Percentiles rank a stretch among this genome's conserved stretches.
Conservation (phyloP, 495 filamentous ascomycete species). For the Apodospora peruviana region DNA sequence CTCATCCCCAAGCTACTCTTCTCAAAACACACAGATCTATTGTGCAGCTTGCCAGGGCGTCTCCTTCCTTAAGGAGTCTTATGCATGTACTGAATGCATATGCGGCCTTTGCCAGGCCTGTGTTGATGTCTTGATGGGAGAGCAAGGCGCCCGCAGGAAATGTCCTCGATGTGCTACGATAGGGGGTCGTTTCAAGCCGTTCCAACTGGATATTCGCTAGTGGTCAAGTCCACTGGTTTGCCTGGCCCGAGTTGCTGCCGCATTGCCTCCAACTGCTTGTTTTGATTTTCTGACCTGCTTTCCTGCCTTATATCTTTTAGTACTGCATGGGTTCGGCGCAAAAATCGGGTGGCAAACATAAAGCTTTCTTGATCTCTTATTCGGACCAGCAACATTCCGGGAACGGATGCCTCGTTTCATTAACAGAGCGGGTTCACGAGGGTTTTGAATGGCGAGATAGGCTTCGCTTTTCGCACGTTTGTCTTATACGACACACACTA, state of each 20-base stretch:
- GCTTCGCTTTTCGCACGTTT: no score
- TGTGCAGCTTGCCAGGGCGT: slow-evolving; percentile 76
- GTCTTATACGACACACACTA: no score
- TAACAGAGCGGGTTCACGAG: no score
- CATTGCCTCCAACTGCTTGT: neutral
- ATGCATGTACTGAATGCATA: slow-evolving; percentile 91
- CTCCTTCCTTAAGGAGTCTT: slow-evolving; percentile 70
- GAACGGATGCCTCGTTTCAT: no score
- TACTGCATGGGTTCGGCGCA: slow-evolving; percentile 3
- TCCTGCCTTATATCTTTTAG: neutral
- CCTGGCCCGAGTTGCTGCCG: no score
- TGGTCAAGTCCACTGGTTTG: neutral
- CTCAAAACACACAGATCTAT: slow-evolving; percentile 72
- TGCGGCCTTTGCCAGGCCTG: slow-evolving; percentile 84
- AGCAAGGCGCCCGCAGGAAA: slow-evolving; percentile 53
- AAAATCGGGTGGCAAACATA: slow-evolving; percentile 6
- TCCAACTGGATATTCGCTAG: slow-evolving; percentile 59
- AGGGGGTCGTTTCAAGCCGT: slow-evolving; percentile 62
- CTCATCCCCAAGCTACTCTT: slow-evolving; percentile 49
- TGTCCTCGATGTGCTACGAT: slow-evolving; percentile 63
- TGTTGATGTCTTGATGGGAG: slow-evolving; percentile 68
- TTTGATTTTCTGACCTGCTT: slow-evolving; percentile 2
- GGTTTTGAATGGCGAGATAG: no score
- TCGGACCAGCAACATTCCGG: no score
- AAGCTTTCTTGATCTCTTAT: no score